A percentile compares a stretch with the other conserved stretches of the same genome.
phyloP scores from a whole-genome alignment of 2,329 filamentous ascomycete species.

The Botrytis tulipae region DNA sequence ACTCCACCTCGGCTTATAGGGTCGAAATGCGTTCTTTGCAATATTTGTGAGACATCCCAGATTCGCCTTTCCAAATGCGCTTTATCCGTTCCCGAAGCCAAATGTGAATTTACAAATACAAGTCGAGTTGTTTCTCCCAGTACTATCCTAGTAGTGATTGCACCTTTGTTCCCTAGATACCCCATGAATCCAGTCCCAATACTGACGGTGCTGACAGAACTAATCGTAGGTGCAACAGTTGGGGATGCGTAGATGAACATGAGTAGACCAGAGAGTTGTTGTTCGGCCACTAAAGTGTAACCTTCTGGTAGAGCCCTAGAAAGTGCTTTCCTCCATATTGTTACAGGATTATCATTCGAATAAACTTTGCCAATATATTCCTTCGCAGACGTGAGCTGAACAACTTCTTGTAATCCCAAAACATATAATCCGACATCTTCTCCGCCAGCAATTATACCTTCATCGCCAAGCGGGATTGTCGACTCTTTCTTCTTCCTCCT shows the following conservation, averaged over 20 bases:
- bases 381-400: conserved; percentile 76
- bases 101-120: conserved; percentile 87
- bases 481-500: conserved; percentile 43
- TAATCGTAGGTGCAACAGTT: conserved; percentile 69
- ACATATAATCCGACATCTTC: conserved; percentile 86
- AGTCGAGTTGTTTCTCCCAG: conserved; percentile 86
- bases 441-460: conserved; percentile 49
- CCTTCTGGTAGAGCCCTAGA: conserved; percentile 71
- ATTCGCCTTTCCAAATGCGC: conserved; percentile 77
- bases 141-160: conserved; percentile 75
- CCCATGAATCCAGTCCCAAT: conserved; percentile 89
- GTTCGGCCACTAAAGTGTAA: conserved; percentile 73
- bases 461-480: conserved; percentile 46
- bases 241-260: conserved; percentile 84
- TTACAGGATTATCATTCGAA: conserved; percentile 66
- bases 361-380: conserved; percentile 74
- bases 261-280: conserved; percentile 83
- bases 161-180: conserved; percentile 96
- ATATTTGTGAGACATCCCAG: conserved; percentile 80
- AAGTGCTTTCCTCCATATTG: conserved; percentile 78
- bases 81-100: conserved; percentile 82
- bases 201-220: conserved; percentile 75
- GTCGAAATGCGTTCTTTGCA: conserved; percentile 73
- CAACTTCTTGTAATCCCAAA: conserved; percentile 86
- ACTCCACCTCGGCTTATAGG: conserved; percentile 67